Evolutionary conservation across 2,329 filamentous ascomycete genomes (phyloP).

Genomic region (Thielaviopsis musarum): DNA sequence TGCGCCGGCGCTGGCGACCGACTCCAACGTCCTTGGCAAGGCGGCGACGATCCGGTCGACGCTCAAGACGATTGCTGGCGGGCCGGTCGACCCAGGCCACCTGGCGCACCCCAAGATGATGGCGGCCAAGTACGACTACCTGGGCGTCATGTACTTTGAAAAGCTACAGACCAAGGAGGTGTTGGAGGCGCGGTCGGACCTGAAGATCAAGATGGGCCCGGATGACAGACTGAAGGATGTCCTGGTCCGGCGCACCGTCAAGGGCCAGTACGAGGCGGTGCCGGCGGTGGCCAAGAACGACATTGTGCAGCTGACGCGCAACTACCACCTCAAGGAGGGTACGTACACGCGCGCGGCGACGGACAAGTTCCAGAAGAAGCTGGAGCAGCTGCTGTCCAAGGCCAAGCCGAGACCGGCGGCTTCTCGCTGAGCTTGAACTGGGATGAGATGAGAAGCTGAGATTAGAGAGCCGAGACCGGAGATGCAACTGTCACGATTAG

Average conservation of each 20-base stretch:
- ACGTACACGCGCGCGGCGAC: slow-evolving; percentile 21
- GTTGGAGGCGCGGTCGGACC: slow-evolving; percentile 17
- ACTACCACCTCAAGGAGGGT: slow-evolving; percentile 23
- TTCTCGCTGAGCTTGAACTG: background rate
- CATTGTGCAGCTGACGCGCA: slow-evolving; percentile 20
- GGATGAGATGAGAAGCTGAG: background rate
- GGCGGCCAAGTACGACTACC: slow-evolving; percentile 18
- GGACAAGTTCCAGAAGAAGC: slow-evolving; percentile 24
- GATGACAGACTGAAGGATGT: slow-evolving; percentile 14
- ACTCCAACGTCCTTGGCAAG: slow-evolving; percentile 17
- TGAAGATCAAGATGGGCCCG: slow-evolving; percentile 11
- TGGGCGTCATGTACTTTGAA: slow-evolving; percentile 20
- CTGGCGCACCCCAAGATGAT: slow-evolving; percentile 18
- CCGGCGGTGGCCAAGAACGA: slow-evolving; percentile 19
- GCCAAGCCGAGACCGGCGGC: slow-evolving; percentile 1
- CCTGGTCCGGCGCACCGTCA: slow-evolving; percentile 20
- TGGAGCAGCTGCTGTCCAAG: slow-evolving; percentile 7
- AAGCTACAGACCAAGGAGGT: slow-evolving; percentile 17
- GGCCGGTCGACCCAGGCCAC: slow-evolving; percentile 19
- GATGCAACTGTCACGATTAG: background rate
- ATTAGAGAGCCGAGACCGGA: too few species aligned
- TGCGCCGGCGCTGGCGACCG: slow-evolving; percentile 20
- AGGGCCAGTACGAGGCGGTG: slow-evolving; percentile 21
- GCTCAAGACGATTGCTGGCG: slow-evolving; percentile 22
- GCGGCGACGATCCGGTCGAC: slow-evolving; percentile 21